Percentiles rank a stretch among this genome's conserved stretches.
These are phyloP conservation scores for Ustulina deusta DNA, from an alignment of 2,329 filamentous ascomycete genomes.

Conservation along the genomic window DNA sequence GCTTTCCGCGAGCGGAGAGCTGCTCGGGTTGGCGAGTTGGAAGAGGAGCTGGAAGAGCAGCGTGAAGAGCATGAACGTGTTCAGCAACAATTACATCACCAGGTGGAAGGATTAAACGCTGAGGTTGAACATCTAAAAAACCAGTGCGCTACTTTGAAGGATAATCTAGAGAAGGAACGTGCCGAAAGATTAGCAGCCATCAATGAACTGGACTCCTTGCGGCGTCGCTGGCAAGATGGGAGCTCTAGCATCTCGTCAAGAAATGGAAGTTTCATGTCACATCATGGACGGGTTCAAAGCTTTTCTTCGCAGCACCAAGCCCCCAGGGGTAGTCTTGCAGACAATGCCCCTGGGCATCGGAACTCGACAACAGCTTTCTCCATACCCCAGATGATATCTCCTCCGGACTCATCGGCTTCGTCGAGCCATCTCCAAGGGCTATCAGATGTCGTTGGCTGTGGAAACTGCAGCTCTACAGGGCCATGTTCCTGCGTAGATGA, in stretches of 20 bases:
- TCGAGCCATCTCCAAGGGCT: slow-evolving; percentile 50
- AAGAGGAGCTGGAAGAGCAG: slow-evolving; percentile 73
- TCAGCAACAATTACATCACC: slow-evolving; percentile 68
- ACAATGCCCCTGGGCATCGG: slow-evolving; percentile 45
- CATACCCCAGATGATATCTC: slow-evolving; percentile 69
- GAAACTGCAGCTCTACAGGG: slow-evolving; percentile 65
- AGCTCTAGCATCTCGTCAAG: slow-evolving; percentile 45
- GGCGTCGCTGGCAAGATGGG: slow-evolving; percentile 46
- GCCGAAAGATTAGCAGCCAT: slow-evolving; percentile 57
- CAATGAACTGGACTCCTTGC: slow-evolving; percentile 48
- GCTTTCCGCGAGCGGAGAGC: slow-evolving; percentile 90
- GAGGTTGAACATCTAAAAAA: slow-evolving; percentile 75
- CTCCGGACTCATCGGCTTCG: slow-evolving; percentile 56
- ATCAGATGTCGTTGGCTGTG: slow-evolving; percentile 61
- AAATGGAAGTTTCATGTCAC: slow-evolving; percentile 46
- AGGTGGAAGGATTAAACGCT: slow-evolving; percentile 69
- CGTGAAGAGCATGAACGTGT: slow-evolving; percentile 68
- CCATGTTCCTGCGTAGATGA: slow-evolving; percentile 71
- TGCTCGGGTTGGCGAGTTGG: slow-evolving; percentile 81
- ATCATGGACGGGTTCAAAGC: slow-evolving; percentile 41
- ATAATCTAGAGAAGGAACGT: slow-evolving; percentile 70
- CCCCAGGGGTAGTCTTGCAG: slow-evolving; percentile 48
- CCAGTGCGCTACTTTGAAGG: slow-evolving; percentile 72
- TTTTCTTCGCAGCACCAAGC: slow-evolving; percentile 46
- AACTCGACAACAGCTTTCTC: slow-evolving; percentile 61